These are phyloP conservation scores for Amanita phalloides DNA, from an alignment of 768 basidiomycete species.

Conservation along the genomic window DNA sequence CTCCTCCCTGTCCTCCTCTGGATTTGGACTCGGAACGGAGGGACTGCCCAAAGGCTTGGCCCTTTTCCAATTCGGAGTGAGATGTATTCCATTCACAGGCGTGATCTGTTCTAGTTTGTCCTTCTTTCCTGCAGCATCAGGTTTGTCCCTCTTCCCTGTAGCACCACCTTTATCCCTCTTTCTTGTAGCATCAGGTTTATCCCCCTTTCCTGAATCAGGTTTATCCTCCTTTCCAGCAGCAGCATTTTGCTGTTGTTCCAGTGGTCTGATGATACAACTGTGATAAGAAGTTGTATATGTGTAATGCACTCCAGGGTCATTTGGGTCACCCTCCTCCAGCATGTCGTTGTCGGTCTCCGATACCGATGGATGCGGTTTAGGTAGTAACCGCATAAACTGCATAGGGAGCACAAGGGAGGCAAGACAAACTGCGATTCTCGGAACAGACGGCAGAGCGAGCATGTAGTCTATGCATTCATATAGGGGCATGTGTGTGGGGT, in stretches of 20 bases:
- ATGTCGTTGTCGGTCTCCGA: background rate
- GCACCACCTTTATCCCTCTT: too few relatives aligned
- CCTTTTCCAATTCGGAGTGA: background rate
- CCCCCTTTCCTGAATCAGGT: too few relatives aligned
- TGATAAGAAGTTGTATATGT: background rate
- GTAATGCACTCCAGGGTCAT: too few relatives aligned
- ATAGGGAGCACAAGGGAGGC: background rate
- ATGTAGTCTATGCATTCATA: conserved; percentile 1
- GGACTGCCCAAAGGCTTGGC: background rate
- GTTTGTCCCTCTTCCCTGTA: too few relatives aligned
- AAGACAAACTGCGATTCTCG: background rate
- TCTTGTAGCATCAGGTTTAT: too few relatives aligned
- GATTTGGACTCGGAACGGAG: background rate
- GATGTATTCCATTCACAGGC: background rate
- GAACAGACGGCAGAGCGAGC: background rate
- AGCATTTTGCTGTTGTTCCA: background rate
- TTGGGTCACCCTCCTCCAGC: background rate
- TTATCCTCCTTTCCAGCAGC: background rate
- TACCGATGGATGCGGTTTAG: background rate
- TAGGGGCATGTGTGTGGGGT: background rate
- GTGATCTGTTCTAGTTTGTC: background rate
- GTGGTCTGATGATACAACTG: background rate
- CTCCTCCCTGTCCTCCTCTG: background rate
- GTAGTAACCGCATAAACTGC: background rate
- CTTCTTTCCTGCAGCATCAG: too few relatives aligned